Evolutionary conservation across 352 stramenopile species (phyloP), one percentile per base, ranked within the genome.

Genomic region (Phytophthora europaea): DNA sequence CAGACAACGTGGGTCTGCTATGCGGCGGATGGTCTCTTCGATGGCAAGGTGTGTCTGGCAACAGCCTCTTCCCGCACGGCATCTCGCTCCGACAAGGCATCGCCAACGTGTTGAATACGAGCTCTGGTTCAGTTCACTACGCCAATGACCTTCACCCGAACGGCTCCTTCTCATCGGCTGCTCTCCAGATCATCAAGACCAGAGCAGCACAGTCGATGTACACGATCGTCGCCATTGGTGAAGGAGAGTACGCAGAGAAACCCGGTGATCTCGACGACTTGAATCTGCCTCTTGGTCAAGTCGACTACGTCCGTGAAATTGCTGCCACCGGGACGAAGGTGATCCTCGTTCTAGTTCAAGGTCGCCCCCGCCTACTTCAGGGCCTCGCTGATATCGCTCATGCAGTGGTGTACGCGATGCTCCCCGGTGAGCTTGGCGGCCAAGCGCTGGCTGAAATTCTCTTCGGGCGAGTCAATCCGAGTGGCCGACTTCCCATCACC

Each of bases 391-490:
- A 88, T 20, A 52, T 80, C 22, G 92, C 83, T 5, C 71, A 94
- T 60, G 93, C 87, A 38, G 78, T 98, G 16, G 72, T 98, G 20
- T 79, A 96, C 59, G 90, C 80, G 5, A 90, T 95, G 73, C 78
- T 98, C 0, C 88, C 90, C 1, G 88, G 93, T 36, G 87, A 94
- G 43, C 67, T 88, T 12, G 91, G 92, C n/a, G 92, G 92, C 2
- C 85, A 94, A 61, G 91, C 89, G 6, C 81, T 97, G n/a, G 89
- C 92, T 38, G 89, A 97, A 60, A 90, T 97, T 52, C 60, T 97
- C 28, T 93, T 88, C 55, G 92, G 92, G 4, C 65, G 67, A 8
- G 80, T 91, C 8, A 97, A 96, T 73, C 91, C 91, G 31, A 97
- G 89, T 56, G 92, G 92, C 2, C 70, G 87, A 60, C 75, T 97